These are phyloP conservation scores for Taiwanofungus camphoratus DNA, from an alignment of 1,284 basidiomycete genomes.

Conservation along the genomic window DNA sequence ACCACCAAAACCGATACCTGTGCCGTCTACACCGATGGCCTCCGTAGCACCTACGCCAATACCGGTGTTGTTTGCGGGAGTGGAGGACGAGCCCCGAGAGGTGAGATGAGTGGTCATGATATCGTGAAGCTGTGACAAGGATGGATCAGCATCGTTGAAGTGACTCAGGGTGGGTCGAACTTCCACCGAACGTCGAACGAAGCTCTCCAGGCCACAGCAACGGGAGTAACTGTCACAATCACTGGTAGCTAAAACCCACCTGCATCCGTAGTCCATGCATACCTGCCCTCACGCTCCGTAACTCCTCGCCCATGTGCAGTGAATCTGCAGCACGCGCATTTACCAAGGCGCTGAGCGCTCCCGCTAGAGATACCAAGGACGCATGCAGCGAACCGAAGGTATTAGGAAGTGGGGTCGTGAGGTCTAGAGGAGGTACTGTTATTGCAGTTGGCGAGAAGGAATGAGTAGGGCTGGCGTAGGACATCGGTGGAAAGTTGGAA, in stretches of 20 bases:
- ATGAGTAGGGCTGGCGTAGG: slow-evolving; percentile 15
- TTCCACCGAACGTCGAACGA: too few relatives aligned
- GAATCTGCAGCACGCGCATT: slow-evolving; percentile 45
- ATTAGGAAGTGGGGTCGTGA: slow-evolving; percentile 54
- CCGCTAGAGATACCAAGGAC: slow-evolving; percentile 52
- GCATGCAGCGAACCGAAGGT: slow-evolving; percentile 55
- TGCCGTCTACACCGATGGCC: slow-evolving; percentile 4
- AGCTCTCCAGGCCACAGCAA: neutral
- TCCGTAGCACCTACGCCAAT: neutral
- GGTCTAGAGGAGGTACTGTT: slow-evolving; percentile 52
- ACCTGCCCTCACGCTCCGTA: slow-evolving; percentile 65
- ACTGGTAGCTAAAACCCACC: slow-evolving; percentile 33
- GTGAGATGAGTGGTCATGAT: slow-evolving; percentile 1
- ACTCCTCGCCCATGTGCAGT: slow-evolving; percentile 70
- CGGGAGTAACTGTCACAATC: neutral
- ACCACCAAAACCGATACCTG: slow-evolving; percentile 6
- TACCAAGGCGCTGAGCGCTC: slow-evolving; percentile 28
- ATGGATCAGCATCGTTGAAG: neutral
- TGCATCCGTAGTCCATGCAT: slow-evolving; percentile 80
- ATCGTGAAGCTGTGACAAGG: slow-evolving; percentile 3
- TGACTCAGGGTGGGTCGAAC: too few relatives aligned
- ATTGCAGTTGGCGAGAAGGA: slow-evolving; percentile 23
- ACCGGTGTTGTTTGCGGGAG: neutral
- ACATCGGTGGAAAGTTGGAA: slow-evolving; percentile 11
- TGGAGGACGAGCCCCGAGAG: neutral